phyloP scores from a whole-genome alignment of 2,329 filamentous ascomycete genomes.

The Fusarium sp. region DNA sequence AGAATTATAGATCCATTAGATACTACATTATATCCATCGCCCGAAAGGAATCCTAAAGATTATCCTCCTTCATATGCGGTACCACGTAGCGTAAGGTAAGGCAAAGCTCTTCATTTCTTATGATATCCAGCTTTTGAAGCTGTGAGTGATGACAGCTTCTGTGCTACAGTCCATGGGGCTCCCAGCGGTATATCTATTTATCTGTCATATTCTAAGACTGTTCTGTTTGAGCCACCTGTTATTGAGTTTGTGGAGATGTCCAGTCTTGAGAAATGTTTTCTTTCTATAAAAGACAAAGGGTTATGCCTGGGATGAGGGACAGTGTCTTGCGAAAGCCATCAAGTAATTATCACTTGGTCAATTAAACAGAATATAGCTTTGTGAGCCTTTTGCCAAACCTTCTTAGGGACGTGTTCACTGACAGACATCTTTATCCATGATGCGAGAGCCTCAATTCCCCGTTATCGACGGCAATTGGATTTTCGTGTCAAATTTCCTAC shows the following conservation, averaged over 20 bases:
- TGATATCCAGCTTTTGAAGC: no score
- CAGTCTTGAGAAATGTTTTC: background rate
- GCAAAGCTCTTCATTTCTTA: background rate
- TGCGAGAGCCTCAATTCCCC: no score
- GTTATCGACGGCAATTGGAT: background rate
- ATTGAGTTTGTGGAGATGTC: fast-evolving
- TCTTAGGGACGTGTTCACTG: no score
- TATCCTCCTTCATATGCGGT: fast-evolving
- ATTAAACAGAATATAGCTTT: no score
- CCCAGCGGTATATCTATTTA: fast-evolving
- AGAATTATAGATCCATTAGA: fast-evolving
- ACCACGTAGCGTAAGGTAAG: background rate
- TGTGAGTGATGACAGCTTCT: fast-evolving
- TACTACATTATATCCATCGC: no score
- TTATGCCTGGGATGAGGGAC: no score
- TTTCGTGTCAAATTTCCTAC: background rate
- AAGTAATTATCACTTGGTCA: no score
- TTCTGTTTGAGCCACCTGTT: background rate
- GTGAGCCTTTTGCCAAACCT: no score
- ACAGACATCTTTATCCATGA: no score
- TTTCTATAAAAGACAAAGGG: background rate
- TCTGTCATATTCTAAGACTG: fast-evolving
- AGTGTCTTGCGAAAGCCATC: no score
- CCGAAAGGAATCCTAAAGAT: no score
- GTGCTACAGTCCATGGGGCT: no score